Base-by-base conservation (phyloP, 345 rosid genomes). In the Passiflora organensis region DNA sequence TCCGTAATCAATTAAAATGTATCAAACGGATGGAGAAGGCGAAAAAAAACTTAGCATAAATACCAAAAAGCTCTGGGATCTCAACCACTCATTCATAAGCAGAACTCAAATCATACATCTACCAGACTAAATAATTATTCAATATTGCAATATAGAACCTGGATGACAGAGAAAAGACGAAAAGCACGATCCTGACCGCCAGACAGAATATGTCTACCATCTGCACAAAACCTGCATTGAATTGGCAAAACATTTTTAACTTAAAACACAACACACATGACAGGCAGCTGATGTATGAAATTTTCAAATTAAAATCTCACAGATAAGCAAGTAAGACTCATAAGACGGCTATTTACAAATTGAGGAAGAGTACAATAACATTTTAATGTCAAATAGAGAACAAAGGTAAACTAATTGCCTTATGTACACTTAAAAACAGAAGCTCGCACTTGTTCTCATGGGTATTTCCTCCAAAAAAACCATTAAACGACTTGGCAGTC, bases 141-240 rank as follows among this genome's bases (percentile, higher is more conserved):
- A 51, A 13, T 25, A 19, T 6, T 48, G 38, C 16, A 10, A 32
- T 43, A 1, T 0, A 63, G 22, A 62, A 93, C 97, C 89, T 93
- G 97, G 49, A 93, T 69, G 25, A 89, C 76, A 20, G 99, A 93
- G 76, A 93, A 93, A 58, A 93, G 82, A 32, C 89, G 97, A 62
- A 93, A 93, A 20, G 95, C 95, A 36, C 99, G 94, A 73, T 93
- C 99, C 72, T 83, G 97, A 61, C 99, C 97, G 67, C 95, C 99
- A 66, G 97, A 93, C 51, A 93, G 74, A 67, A 93, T 86, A 66
- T 93, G 99, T 51, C 96, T 83, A 49, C 99, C 99, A 78, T 93
- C 89, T 51, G 96, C 84, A 75, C 89, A 93, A 75, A 84, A 93
- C 78, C 99, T 93, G 81, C n/a, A 6, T 17, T 20, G 1, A 20